phyloP scores from a whole-genome alignment of 331 rosid species.

The Malus hybrid region DNA sequence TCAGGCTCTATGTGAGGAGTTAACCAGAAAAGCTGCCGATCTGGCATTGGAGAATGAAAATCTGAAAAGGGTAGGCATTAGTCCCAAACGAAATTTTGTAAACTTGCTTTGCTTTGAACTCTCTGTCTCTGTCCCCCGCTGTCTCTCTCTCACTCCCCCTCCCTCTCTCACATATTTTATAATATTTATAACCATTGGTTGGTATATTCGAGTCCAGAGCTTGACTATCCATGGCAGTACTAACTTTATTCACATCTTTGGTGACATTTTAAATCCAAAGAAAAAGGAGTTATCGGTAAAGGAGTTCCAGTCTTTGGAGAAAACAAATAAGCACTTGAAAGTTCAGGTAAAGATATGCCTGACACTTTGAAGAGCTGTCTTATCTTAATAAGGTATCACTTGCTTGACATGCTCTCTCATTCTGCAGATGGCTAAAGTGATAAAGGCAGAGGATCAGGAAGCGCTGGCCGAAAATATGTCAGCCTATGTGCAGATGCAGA shows the following conservation, averaged over 20 bases:
- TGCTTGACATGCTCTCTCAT: conserved; percentile 24
- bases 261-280: conserved; percentile 33
- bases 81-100: conserved; percentile 12
- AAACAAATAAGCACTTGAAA: conserved; percentile 64
- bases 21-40: conserved; percentile 67
- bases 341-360: conserved; percentile 49
- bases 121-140: not conserved
- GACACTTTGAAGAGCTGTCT: conserved; percentile 6
- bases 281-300: conserved; percentile 70
- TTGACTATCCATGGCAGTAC: not conserved
- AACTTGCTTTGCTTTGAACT: not conserved
- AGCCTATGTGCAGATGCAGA: conserved; percentile 34
- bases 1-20: conserved; percentile 87
- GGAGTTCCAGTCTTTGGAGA: conserved; percentile 68
- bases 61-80: conserved; percentile 54
- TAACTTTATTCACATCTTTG: conserved; percentile 18
- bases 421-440: conserved; percentile 53
- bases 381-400: not conserved
- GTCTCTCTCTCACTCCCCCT: not conserved
- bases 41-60: conserved; percentile 64
- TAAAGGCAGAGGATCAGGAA: conserved; percentile 41
- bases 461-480: conserved; percentile 27
- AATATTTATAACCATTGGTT: too few relatives aligned
- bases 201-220: too few relatives aligned
- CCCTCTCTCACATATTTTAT: not conserved